phyloP scores from a whole-genome alignment of 805 yeast species.

The Naumovozyma dairenensis region DNA sequence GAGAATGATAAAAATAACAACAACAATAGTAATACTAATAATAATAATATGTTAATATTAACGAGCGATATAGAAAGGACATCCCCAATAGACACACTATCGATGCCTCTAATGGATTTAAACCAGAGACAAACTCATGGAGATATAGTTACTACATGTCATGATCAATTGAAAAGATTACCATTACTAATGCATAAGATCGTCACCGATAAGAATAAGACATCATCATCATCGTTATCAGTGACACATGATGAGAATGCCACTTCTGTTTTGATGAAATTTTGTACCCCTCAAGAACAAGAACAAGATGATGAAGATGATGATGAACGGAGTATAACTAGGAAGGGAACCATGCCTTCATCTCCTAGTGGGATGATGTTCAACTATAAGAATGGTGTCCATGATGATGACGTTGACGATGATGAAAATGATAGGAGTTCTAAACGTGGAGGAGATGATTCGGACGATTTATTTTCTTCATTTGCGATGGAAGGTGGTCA shows the following conservation, averaged over 20 bases:
- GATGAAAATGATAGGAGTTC: conserved; percentile 4
- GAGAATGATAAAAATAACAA: conserved; percentile 1
- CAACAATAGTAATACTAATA: background rate
- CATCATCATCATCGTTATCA: background rate
- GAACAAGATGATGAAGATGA: conserved; percentile 11
- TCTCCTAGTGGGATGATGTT: conserved; percentile 27
- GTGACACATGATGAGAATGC: conserved; percentile 3
- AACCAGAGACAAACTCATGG: conserved; percentile 8
- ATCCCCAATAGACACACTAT: conserved; percentile 26
- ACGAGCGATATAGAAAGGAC: conserved; percentile 24
- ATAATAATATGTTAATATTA: conserved; percentile 1
- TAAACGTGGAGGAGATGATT: too few relatives aligned
- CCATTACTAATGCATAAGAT: conserved; percentile 12
- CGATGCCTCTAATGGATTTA: conserved; percentile 29
- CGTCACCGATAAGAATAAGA: background rate
- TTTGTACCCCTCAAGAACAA: conserved; percentile 4
- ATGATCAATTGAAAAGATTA: conserved; percentile 24
- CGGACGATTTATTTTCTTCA: conserved; percentile 20
- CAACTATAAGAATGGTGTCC: conserved; percentile 10
- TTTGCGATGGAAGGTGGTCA: conserved; percentile 11
- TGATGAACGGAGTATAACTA: conserved; percentile 16
- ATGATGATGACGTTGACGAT: conserved; percentile 7
- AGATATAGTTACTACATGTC: conserved; percentile 13
- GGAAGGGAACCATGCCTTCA: conserved; percentile 25
- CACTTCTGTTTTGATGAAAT: conserved; percentile 7